Evolutionary conservation across 257 asterid species (phyloP).

Genomic region (Osmanthus fragrans): DNA sequence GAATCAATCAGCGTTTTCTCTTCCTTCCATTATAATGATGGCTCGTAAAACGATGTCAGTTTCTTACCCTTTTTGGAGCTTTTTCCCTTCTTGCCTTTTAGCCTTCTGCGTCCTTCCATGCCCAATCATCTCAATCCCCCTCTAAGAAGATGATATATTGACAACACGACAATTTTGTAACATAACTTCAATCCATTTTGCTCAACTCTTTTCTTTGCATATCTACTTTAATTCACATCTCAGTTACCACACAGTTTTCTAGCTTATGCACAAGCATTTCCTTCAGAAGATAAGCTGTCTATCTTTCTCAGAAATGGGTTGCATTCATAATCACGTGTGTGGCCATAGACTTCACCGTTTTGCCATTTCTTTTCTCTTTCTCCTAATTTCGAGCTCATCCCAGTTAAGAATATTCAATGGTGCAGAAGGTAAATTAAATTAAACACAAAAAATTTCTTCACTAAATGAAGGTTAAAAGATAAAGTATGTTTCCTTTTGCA

Average conservation of each 20-base stretch:
- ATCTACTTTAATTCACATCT: conserved; percentile 29
- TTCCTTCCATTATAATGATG: conserved; percentile 11
- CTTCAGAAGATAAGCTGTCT: not conserved
- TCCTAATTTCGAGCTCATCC: conserved; percentile 37
- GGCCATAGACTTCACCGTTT: conserved; percentile 21
- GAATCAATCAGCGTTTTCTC: conserved; percentile 9
- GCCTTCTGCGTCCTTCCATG: conserved; percentile 38
- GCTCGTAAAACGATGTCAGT: not conserved
- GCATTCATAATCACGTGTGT: conserved; percentile 6
- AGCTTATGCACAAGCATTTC: not conserved
- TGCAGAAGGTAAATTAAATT: conserved; percentile 40
- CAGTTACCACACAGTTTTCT: conserved; percentile 22
- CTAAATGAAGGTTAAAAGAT: not conserved
- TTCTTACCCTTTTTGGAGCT: conserved; percentile 24
- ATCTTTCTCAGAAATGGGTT: conserved; percentile 30
- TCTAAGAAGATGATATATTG: conserved; percentile 5
- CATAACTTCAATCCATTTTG: conserved; percentile 14
- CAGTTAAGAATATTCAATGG: conserved; percentile 33
- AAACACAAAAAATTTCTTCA: not conserved
- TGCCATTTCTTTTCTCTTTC: conserved; percentile 33
- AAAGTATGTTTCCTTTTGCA: conserved; percentile 7
- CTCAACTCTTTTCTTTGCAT: not conserved
- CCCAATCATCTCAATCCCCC: conserved; percentile 37
- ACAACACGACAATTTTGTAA: not conserved
- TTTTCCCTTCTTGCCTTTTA: conserved; percentile 4